Conservation (phyloP, 2,329 filamentous ascomycete species). For the Paracoccidioides lutzii region DNA sequence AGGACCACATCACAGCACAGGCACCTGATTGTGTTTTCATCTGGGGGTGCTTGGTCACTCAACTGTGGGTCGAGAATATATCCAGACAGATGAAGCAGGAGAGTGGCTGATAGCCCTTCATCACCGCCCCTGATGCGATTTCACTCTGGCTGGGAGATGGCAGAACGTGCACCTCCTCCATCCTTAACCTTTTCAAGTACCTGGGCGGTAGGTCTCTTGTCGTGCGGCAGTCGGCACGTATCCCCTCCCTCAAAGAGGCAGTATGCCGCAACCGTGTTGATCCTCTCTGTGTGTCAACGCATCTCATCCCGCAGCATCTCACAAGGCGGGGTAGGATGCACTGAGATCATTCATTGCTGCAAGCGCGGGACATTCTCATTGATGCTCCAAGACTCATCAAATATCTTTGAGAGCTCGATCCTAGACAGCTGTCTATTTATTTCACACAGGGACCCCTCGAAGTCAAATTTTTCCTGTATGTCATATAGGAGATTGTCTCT, state of each 20-base stretch:
- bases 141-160: not conserved
- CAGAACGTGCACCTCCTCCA: not conserved
- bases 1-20: not conserved
- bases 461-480: constrained; percentile 11
- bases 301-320: constrained; percentile 15
- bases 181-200: not conserved
- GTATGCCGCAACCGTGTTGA: constrained; percentile 18
- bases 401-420: constrained; percentile 8
- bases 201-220: constrained; percentile 3
- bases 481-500: constrained; percentile 9
- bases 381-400: constrained; percentile 10
- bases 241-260: constrained; percentile 12
- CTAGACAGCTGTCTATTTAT: constrained; percentile 13
- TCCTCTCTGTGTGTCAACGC: constrained; percentile 15
- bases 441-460: constrained; percentile 13
- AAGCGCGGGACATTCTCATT: constrained; percentile 13
- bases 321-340: constrained; percentile 16
- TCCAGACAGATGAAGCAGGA: not conserved
- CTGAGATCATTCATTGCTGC: constrained; percentile 17
- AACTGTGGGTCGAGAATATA: not conserved
- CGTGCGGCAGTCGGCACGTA: constrained; percentile 6
- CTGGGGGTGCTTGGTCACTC: not conserved
- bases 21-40: not conserved
- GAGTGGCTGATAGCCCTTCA: not conserved
- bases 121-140: not conserved